Base-by-base conservation (phyloP, 768 basidiomycete genomes). In the Leucogyrophana mollusca region DNA sequence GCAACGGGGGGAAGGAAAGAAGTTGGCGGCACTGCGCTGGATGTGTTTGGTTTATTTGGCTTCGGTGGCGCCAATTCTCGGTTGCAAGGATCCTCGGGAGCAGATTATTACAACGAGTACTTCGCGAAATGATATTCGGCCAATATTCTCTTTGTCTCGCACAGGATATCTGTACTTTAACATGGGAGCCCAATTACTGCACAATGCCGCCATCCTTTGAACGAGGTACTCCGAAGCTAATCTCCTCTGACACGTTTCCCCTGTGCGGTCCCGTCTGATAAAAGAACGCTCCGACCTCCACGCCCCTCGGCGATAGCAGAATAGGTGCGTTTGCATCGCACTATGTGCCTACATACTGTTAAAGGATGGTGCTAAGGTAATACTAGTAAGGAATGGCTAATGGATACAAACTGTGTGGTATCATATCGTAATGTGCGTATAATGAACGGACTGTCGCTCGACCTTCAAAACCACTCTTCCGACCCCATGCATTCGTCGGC, bases 1-100 rank as follows among this genome's bases (percentile, higher is more conserved):
- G 72, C 64, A 66, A 77, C 68, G 71, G 70, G 72, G 65, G 74
- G 70, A 65, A 75, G 74, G 74, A 68, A 63, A 57, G 61, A 61
- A 60, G 59, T 59, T 50, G 54, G 52, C 40, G 13, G 54, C 48
- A 37, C 51, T 51, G 38, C 55, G 56, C 50, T 58, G 59, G 57
- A 40, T 50, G 49, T 58, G 54, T 60, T 60, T 64, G 60, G 40
- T 61, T 63, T 68, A 59, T 69, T 69, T 69, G 64, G 47, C 16
- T 20, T 40, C 37, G n/a, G 68, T 67, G 68, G 66, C 68, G 58
- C 30, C 25, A 16, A 39, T 32, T 30, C 30, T 32, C 20, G 21
- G 23, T 41, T 34, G 42, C 10, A 33, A 24, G n/a, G n/a, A n/a
- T n/a, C n/a, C n/a, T n/a, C n/a, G n/a, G n/a, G n/a, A n/a, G n/a